A percentile compares a stretch with the other conserved stretches of the same genome.
phyloP scores from a whole-genome alignment of 1,139 yeast species.

The Saccharomyces hybrid region DNA sequence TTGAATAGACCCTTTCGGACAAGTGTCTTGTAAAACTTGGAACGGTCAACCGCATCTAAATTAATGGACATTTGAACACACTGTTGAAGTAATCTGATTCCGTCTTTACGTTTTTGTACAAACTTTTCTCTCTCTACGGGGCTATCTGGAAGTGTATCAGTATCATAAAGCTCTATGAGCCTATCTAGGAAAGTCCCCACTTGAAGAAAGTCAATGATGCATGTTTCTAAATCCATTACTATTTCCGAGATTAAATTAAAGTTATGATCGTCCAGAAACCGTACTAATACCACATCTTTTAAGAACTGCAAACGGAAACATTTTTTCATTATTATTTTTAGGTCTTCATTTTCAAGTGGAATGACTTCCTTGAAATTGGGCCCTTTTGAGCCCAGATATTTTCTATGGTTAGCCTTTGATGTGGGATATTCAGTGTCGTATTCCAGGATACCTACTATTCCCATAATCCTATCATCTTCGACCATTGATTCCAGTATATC shows the following conservation, averaged over 20 bases:
- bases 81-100: slow-evolving; percentile 73
- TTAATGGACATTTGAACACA: slow-evolving; percentile 68
- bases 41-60: slow-evolving; percentile 53
- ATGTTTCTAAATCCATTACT: slow-evolving; percentile 27
- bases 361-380: slow-evolving; percentile 64
- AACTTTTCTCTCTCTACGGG: slow-evolving; percentile 12
- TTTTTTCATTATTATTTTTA: slow-evolving; percentile 53
- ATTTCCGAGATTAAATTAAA: slow-evolving; percentile 48
- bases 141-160: slow-evolving; percentile 2
- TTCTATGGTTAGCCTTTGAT: slow-evolving; percentile 71
- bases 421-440: slow-evolving; percentile 83
- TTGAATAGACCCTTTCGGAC: slow-evolving; percentile 63
- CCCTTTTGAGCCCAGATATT: slow-evolving; percentile 45
- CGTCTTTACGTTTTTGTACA: slow-evolving; percentile 49
- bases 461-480: slow-evolving; percentile 52
- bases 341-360: slow-evolving; percentile 46
- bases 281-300: slow-evolving; percentile 77
- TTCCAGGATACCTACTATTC: slow-evolving; percentile 76
- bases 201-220: slow-evolving; percentile 58
- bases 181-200: slow-evolving; percentile 43
- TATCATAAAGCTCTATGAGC: slow-evolving; percentile 49
- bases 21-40: slow-evolving; percentile 56
- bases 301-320: slow-evolving; percentile 73
- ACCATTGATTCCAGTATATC: slow-evolving; percentile 59
- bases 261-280: slow-evolving; percentile 74